These are phyloP conservation scores for Dalbergia cultrata DNA, from an alignment of 306 rosid species.

Conservation along the genomic window DNA sequence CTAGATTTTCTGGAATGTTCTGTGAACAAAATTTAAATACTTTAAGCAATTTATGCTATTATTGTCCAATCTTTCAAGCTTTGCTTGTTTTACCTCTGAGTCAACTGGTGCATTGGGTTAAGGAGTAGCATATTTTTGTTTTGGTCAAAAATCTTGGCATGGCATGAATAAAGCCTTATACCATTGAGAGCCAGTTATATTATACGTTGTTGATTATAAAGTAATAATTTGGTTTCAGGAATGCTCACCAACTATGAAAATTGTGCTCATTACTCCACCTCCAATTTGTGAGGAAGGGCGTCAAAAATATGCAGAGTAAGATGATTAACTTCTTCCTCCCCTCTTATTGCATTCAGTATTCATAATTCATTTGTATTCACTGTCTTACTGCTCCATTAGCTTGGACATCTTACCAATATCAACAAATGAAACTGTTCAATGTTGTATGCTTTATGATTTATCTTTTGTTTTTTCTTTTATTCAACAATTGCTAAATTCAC, in stretches of 20 bases:
- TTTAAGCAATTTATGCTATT: no score
- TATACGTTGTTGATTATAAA: conserved; percentile 27
- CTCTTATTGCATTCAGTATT: conserved; percentile 28
- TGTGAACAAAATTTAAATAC: no score
- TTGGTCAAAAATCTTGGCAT: not conserved
- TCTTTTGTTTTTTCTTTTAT: not conserved
- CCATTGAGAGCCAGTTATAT: conserved; percentile 23
- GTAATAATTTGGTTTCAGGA: conserved; percentile 66
- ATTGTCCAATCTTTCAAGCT: not conserved
- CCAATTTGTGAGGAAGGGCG: conserved; percentile 90
- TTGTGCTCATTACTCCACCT: conserved; percentile 89
- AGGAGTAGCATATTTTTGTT: conserved; percentile 3
- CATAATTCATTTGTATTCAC: conserved; percentile 27
- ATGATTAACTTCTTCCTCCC: conserved; percentile 40
- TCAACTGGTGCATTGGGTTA: conserved; percentile 4
- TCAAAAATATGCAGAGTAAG: conserved; percentile 68
- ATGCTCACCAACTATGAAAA: conserved; percentile 65
- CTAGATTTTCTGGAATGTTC: no score
- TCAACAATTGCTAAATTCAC: conserved; percentile 15
- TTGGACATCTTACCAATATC: conserved; percentile 16
- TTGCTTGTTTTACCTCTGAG: conserved; percentile 32
- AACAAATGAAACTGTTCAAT: conserved; percentile 30
- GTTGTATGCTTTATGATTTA: not conserved
- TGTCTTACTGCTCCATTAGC: not conserved
- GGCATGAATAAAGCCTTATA: conserved; percentile 9